Conservation (phyloP, 306 rosid genomes). For the Malus asiatica region DNA sequence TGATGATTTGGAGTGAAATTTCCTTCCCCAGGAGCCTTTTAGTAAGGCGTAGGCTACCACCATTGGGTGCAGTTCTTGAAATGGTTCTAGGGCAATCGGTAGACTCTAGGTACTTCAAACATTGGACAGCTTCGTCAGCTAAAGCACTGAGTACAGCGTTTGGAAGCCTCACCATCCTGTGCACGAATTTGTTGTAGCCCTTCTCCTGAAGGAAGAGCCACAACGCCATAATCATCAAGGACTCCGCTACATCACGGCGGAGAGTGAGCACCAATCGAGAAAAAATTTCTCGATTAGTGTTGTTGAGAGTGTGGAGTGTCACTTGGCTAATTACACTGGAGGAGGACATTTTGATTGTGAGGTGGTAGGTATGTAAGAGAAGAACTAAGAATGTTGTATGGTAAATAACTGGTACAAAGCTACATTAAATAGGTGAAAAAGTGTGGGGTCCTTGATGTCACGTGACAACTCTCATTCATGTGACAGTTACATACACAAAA, state of each 20-base stretch:
- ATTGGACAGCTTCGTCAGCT: constrained; percentile 35
- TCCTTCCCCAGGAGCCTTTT: constrained; percentile 11
- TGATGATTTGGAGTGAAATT: constrained; percentile 32
- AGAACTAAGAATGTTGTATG: background rate
- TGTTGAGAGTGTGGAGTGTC: constrained; percentile 27
- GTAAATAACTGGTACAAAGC: background rate
- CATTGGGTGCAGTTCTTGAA: background rate
- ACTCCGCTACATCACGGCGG: constrained; percentile 15
- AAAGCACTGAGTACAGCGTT: constrained; percentile 9
- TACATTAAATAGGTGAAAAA: background rate
- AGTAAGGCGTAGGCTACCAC: constrained; percentile 18
- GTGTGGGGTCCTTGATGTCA: background rate
- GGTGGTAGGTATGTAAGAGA: background rate
- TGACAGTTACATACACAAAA: background rate
- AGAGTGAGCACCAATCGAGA: constrained; percentile 18
- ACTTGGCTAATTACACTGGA: background rate
- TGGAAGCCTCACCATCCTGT: constrained; percentile 5
- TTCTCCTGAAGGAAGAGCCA: constrained; percentile 52
- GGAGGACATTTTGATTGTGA: background rate
- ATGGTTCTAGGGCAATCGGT: background rate
- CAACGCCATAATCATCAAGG: constrained; percentile 43
- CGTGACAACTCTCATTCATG: background rate
- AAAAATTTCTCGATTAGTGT: constrained; percentile 33
- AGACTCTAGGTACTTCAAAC: constrained; percentile 31
- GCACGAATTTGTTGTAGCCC: constrained; percentile 17